Evolutionary conservation across 2,329 filamentous ascomycete genomes (phyloP), one percentile per base, ranked within the genome.

Genomic region (Alternaria gansuensis): DNA sequence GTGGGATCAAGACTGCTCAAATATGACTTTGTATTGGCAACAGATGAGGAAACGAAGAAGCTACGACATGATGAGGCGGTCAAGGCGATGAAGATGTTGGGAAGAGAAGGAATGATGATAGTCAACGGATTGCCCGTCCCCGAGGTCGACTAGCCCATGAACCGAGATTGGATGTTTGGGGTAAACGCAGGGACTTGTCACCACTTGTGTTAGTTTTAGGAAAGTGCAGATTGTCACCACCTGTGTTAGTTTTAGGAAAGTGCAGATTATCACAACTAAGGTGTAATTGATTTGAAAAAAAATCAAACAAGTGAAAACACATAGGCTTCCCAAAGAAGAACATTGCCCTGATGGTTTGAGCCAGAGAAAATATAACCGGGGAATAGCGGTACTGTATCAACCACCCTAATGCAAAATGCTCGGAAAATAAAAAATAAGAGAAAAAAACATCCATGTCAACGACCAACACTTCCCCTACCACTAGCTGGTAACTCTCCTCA

Each of bases 11-110:
- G 86, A 74, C 69, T 92, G 62, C 75, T 93, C 46, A 85, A 81
- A 51, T 89, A 92, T 66, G 89, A 94, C 66, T 96, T 96, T 75
- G 88, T 95, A 34, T 81, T 96, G 8, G 88, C 92, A 1, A 87
- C 87, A 0, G 84, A 92, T 60, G 80, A 87, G 60, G 89, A 95
- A 77, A 89, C 90, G 29, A 83, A 81, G 62, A 79, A 83, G 60
- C 74, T 95, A 75, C 83, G 89, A 53, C 87, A 91, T 69, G 79
- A 85, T 72, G 85, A 88, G 68, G 90, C 90, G 1, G 81, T 84
- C 66, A 83, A 88, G 66, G 91, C 90, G 0, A 80, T 94, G 78
- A 80, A 85, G 73, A 84, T 85, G 66, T 74, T 92, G 60, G 91
- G 91, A 0, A 79, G 75, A 84, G 65, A 73, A 64, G 87, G 83